These are phyloP conservation scores for Psidium friedrichsthalianum DNA, from an alignment of 345 rosid species.

Conservation along the genomic window DNA sequence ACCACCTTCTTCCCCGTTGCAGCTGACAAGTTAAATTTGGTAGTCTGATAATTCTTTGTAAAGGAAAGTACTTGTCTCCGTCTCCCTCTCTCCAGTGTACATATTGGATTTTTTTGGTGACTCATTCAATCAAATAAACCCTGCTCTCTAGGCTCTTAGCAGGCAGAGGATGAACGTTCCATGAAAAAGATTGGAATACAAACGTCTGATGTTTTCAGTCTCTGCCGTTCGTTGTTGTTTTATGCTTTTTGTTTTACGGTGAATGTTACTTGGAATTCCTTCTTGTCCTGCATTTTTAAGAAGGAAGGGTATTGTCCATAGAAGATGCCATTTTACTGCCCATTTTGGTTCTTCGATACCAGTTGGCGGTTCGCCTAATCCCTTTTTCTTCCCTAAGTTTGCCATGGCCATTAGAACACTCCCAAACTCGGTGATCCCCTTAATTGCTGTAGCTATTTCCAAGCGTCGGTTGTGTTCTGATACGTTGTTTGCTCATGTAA, in stretches of 20 bases:
- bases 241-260: neutral
- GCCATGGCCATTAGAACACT: neutral
- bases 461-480: neutral
- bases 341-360: neutral
- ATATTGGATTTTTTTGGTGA: neutral
- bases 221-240: neutral
- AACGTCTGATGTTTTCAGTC: neutral
- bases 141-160: neutral
- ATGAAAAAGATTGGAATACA: neutral
- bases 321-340: neutral
- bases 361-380: neutral
- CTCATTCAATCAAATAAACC: constrained; percentile 3
- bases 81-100: neutral
- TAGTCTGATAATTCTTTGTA: constrained; percentile 7
- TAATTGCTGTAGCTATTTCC: neutral
- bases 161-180: neutral
- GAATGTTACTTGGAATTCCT: neutral
- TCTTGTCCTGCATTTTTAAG: neutral
- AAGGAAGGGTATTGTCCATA: neutral
- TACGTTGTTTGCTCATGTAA: neutral
- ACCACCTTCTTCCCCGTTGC: constrained; percentile 2
- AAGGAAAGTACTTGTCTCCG: neutral
- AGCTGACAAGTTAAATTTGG: neutral
- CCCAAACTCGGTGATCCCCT: neutral
- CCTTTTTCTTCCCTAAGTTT: neutral